phyloP scores from a whole-genome alignment of 78 protist genomes.

The Dictyostelium capitatum region DNA sequence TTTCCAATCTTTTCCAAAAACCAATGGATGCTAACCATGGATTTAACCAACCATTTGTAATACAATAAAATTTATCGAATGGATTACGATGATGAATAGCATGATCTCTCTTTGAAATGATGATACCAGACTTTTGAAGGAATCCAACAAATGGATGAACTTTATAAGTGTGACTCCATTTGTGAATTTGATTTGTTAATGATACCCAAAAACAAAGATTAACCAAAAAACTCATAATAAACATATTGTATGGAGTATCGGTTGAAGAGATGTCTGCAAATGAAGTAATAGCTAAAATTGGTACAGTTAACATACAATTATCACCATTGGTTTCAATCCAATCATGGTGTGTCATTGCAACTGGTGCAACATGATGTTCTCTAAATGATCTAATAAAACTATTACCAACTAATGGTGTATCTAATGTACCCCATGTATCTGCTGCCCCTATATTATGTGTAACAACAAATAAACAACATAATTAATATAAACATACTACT shows the following conservation, averaged over 20 bases:
- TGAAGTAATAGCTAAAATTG: slow-evolving; percentile 48
- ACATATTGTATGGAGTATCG: slow-evolving; percentile 25
- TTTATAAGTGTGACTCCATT: slow-evolving; percentile 83
- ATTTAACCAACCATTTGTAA: slow-evolving; percentile 92
- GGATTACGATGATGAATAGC: slow-evolving; percentile 84
- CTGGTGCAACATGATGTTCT: slow-evolving; percentile 91
- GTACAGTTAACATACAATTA: slow-evolving; percentile 83
- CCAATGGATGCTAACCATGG: slow-evolving; percentile 81
- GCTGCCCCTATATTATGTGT: slow-evolving; percentile 74
- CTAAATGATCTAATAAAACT: slow-evolving; percentile 90
- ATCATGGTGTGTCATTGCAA: slow-evolving; percentile 85
- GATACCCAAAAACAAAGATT: slow-evolving; percentile 66
- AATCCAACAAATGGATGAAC: slow-evolving; percentile 48
- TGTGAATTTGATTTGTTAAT: slow-evolving; percentile 90
- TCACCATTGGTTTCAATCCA: slow-evolving; percentile 91
- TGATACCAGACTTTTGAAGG: slow-evolving; percentile 68
- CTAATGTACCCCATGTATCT: slow-evolving; percentile 92
- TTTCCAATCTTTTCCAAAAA: slow-evolving; percentile 86
- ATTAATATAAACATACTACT: not conserved
- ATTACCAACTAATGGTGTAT: slow-evolving; percentile 85
- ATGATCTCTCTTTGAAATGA: slow-evolving; percentile 86
- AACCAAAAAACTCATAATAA: slow-evolving; percentile 53
- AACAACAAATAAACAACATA: not conserved
- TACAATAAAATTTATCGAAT: slow-evolving; percentile 87
- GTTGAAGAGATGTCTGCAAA: not conserved